These are phyloP conservation scores for Laetiporus sulphureus DNA, from an alignment of 1,284 basidiomycete species.

Conservation along the genomic window DNA sequence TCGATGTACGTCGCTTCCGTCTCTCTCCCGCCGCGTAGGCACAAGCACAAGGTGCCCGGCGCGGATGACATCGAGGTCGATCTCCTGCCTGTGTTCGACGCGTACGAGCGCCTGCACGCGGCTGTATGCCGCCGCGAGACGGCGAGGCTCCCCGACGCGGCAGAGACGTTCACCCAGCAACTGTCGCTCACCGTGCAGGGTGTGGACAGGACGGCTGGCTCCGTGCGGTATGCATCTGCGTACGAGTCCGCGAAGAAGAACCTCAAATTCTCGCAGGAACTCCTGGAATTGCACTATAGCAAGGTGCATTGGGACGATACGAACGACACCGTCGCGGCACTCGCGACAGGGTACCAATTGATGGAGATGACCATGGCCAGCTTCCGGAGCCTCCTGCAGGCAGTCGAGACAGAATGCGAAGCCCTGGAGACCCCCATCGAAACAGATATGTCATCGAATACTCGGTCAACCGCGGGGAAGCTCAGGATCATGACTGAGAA, in stretches of 20 bases:
- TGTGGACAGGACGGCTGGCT: not conserved
- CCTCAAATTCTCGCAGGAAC: not conserved
- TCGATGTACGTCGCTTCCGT: not conserved
- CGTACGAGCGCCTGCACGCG: not conserved
- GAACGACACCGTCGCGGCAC: not conserved
- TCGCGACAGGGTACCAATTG: constrained; percentile 3
- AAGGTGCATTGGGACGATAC: constrained; percentile 1
- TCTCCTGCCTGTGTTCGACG: not conserved
- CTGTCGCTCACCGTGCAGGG: not conserved
- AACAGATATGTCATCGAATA: not conserved
- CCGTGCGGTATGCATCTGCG: not conserved
- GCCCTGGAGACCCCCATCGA: not conserved
- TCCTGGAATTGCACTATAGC: constrained; percentile 3
- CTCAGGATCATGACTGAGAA: not conserved
- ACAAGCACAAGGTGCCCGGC: not conserved
- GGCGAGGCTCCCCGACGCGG: not conserved
- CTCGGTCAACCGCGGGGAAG: not conserved
- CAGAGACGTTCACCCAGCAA: not conserved
- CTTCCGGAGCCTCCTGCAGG: constrained; percentile 3
- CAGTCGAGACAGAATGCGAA: constrained; percentile 4
- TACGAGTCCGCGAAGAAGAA: constrained; percentile 1
- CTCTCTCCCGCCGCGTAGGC: not conserved
- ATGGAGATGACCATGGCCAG: constrained; percentile 7
- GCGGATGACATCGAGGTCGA: not conserved
- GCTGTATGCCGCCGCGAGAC: not conserved